Conservation (phyloP, 306 rosid species). For the Begonia peltatifolia region DNA sequence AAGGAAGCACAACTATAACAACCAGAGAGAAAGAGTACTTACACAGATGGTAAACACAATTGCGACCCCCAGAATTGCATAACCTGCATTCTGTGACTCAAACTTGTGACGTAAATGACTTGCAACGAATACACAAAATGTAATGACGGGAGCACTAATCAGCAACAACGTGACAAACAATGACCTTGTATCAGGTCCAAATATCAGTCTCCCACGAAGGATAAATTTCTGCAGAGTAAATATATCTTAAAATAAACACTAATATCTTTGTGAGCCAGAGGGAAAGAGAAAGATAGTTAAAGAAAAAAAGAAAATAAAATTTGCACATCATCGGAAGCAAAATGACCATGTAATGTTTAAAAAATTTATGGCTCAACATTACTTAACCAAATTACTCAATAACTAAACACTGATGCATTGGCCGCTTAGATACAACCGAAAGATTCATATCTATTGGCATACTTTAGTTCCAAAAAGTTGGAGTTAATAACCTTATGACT, state of each 20-base stretch:
- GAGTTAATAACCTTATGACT: neutral
- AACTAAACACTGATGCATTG: too few species aligned
- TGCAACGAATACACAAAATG: conserved; percentile 73
- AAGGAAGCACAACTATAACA: neutral
- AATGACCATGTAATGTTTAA: neutral
- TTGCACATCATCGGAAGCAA: neutral
- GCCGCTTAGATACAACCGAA: too few species aligned
- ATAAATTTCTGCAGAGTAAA: conserved; percentile 60
- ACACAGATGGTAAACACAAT: conserved; percentile 60
- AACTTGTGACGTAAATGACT: conserved; percentile 78
- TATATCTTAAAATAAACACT: neutral
- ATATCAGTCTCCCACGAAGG: conserved; percentile 74
- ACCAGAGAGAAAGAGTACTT: conserved; percentile 14
- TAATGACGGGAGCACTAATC: conserved; percentile 52
- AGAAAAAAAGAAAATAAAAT: neutral
- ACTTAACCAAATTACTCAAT: too few species aligned
- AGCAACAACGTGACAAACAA: conserved; percentile 55
- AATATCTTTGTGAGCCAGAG: neutral
- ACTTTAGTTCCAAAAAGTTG: neutral
- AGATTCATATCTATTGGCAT: neutral
- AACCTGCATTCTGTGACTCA: conserved; percentile 49
- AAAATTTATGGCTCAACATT: neutral
- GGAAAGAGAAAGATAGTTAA: neutral
- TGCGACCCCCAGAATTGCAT: conserved; percentile 56
- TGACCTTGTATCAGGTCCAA: conserved; percentile 89